Evolutionary conservation across 306 rosid species (phyloP).

Genomic region (Fragaria vesca): DNA sequence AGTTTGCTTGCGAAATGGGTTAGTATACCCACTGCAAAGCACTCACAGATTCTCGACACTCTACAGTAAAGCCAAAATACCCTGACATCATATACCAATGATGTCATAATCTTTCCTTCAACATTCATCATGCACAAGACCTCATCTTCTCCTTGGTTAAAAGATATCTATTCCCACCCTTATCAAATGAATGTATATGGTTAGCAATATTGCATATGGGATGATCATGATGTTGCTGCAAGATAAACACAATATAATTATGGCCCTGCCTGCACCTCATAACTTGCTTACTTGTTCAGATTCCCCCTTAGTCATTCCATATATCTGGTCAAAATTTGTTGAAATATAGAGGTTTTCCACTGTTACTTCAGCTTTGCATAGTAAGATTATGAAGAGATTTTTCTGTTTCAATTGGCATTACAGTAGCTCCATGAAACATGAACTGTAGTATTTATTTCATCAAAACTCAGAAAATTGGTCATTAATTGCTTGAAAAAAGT

Average conservation of each 20-base stretch:
- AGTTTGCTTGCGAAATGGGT: too few species aligned
- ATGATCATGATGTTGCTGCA: not conserved
- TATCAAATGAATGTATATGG: not conserved
- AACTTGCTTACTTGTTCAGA: too few species aligned
- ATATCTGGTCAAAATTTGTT: too few species aligned
- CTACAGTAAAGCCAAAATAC: not conserved
- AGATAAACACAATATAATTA: not conserved
- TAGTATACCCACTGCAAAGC: not conserved
- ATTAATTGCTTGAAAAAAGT: not conserved
- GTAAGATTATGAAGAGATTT: not conserved
- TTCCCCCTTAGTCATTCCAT: too few species aligned
- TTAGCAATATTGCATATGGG: not conserved
- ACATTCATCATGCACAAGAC: not conserved
- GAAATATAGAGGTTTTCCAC: too few species aligned
- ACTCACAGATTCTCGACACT: too few species aligned
- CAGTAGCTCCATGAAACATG: not conserved
- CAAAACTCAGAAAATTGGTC: not conserved
- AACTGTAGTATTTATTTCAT: not conserved
- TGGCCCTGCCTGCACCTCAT: not conserved
- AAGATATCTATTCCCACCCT: not conserved
- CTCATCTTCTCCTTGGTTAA: not conserved
- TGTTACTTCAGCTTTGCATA: not conserved
- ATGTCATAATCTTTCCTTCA: not conserved
- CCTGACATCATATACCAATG: not conserved
- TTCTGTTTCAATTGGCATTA: not conserved